A percentile compares a stretch with the other conserved stretches of the same genome.
Conservation (phyloP, 768 basidiomycete species). For the Leccinum obscurum region DNA sequence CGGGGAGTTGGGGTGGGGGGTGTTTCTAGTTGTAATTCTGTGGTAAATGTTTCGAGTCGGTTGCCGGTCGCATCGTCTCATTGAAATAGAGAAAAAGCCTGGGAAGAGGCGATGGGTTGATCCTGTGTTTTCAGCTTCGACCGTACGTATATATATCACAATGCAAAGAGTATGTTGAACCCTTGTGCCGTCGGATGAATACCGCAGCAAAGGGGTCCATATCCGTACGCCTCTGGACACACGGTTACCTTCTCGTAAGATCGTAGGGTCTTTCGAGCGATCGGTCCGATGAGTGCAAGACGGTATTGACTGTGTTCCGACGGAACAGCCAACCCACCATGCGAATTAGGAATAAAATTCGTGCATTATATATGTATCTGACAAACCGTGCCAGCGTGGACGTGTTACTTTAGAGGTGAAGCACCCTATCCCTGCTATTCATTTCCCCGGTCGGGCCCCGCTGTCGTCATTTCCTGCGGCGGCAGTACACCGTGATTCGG, state of each 20-base stretch:
- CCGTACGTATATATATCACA: conserved; percentile 33
- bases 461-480: background rate
- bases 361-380: background rate
- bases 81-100: conserved; percentile 16
- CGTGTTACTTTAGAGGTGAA: background rate
- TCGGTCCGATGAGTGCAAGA: background rate
- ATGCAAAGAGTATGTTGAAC: conserved; percentile 31
- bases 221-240: background rate
- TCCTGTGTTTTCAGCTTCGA: conserved; percentile 23
- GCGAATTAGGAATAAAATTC: background rate
- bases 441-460: background rate
- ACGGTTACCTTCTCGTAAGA: background rate
- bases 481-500: conserved; percentile 12
- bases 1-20: background rate
- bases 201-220: conserved; percentile 7
- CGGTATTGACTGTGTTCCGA: background rate
- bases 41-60: conserved; percentile 15
- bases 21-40: conserved; percentile 6
- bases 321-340: background rate
- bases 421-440: background rate
- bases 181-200: background rate
- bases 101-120: conserved; percentile 22
- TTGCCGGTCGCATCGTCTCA: conserved; percentile 14
- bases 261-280: background rate
- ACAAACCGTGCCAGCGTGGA: background rate